Evolutionary conservation across 2,329 filamentous ascomycete genomes (phyloP).

Genomic region (Fonsecaea pedrosoi): DNA sequence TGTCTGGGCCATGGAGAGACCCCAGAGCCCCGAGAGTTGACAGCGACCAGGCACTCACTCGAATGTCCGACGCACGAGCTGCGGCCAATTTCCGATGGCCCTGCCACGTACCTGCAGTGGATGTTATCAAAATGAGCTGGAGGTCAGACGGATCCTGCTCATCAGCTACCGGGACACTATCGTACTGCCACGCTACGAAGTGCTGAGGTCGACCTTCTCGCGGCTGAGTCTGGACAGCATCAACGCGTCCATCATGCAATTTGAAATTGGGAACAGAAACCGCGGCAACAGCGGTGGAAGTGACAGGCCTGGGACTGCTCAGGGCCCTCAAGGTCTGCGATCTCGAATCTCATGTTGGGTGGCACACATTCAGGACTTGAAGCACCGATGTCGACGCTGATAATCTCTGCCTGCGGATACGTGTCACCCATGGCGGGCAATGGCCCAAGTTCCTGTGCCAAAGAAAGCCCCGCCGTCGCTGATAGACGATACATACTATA

Average conservation of each 20-base stretch:
- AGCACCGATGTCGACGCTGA: slow-evolving; percentile 38
- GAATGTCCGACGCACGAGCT: slow-evolving; percentile 48
- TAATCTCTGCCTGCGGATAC: slow-evolving; percentile 38
- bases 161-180: slow-evolving; percentile 87
- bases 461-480: slow-evolving; percentile 37
- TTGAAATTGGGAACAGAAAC: slow-evolving; percentile 44
- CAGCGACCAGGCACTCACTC: not conserved
- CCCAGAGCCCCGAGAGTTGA: not conserved
- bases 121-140: slow-evolving; percentile 73
- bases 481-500: slow-evolving; percentile 27
- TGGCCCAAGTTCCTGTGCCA: slow-evolving; percentile 46
- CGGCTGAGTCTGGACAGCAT: slow-evolving; percentile 83
- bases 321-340: slow-evolving; percentile 65
- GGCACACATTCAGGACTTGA: slow-evolving; percentile 48
- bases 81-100: slow-evolving; percentile 63
- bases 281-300: slow-evolving; percentile 45
- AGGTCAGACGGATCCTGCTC: slow-evolving; percentile 87
- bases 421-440: slow-evolving; percentile 49
- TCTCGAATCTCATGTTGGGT: slow-evolving; percentile 62
- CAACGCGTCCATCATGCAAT: slow-evolving; percentile 57
- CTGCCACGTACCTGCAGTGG: slow-evolving; percentile 63
- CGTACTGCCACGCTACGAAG: slow-evolving; percentile 86
- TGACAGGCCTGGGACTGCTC: slow-evolving; percentile 73
- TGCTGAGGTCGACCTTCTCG: slow-evolving; percentile 87
- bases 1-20: not conserved